A percentile compares a stretch with the other conserved stretches of the same genome.
Conservation (phyloP, 208 protist species). For the Crithidia fasciculata region DNA sequence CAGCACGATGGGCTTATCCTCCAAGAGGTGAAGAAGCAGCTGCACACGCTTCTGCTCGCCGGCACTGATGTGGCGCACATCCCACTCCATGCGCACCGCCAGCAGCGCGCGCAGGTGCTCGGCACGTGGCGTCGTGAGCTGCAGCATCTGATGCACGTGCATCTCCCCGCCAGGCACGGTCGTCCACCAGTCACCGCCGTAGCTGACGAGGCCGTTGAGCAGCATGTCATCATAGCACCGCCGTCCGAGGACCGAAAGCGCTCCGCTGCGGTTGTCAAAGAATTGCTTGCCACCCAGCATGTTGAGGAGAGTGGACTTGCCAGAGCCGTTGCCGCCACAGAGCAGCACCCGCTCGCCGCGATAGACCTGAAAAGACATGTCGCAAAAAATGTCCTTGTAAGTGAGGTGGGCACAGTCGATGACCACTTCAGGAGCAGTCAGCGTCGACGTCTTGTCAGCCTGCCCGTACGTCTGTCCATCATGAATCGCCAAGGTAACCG, state of each 20-base stretch:
- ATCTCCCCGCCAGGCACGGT: slow-evolving; percentile 71
- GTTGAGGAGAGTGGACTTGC: slow-evolving; percentile 94
- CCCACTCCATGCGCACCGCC: slow-evolving; percentile 82
- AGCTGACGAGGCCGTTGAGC: slow-evolving; percentile 65
- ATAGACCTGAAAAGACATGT: slow-evolving; percentile 59
- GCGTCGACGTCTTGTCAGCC: slow-evolving; percentile 1
- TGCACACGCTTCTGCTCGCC: slow-evolving; percentile 91
- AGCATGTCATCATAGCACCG: slow-evolving; percentile 83
- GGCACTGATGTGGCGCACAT: slow-evolving; percentile 79
- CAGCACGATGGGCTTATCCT: slow-evolving; percentile 73
- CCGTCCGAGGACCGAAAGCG: slow-evolving; percentile 71
- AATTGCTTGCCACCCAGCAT: slow-evolving; percentile 91
- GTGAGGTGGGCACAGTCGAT: slow-evolving; percentile 55
- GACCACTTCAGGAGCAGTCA: slow-evolving; percentile 26
- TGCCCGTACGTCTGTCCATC: background rate
- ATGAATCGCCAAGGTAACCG: slow-evolving; percentile 1
- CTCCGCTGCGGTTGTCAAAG: slow-evolving; percentile 56
- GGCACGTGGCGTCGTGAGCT: slow-evolving; percentile 54
- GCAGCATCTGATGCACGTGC: slow-evolving; percentile 70
- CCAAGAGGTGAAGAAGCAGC: slow-evolving; percentile 73
- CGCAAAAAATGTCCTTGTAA: slow-evolving; percentile 71
- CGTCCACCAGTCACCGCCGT: slow-evolving; percentile 83
- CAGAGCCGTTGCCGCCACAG: slow-evolving; percentile 95
- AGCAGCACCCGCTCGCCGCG: slow-evolving; percentile 81
- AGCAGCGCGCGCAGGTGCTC: slow-evolving; percentile 61